Conservation (phyloP, 2,329 filamentous ascomycete species). For the Pseudocercospora macadamiae region DNA sequence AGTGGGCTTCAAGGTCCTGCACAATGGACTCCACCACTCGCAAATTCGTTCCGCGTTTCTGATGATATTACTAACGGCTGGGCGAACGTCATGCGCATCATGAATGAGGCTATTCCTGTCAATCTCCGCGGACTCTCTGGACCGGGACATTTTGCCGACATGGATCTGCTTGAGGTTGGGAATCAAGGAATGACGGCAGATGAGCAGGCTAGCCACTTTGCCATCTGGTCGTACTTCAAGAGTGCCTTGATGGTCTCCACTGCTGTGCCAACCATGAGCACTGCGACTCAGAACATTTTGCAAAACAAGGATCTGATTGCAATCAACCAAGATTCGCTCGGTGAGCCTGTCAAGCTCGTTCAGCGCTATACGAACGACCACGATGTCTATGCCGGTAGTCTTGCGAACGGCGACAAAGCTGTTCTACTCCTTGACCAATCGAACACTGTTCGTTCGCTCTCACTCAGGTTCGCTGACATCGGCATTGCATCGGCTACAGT, state of each 20-base stretch:
- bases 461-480: slow-evolving; percentile 37
- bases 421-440: slow-evolving; percentile 44
- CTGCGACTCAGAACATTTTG: slow-evolving; percentile 33
- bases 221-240: slow-evolving; percentile 38
- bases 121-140: slow-evolving; percentile 31
- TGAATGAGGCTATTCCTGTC: slow-evolving; percentile 36
- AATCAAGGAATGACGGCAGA: slow-evolving; percentile 34
- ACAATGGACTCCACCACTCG: slow-evolving; percentile 35
- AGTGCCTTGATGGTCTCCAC: slow-evolving; percentile 34
- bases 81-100: slow-evolving; percentile 35
- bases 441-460: slow-evolving; percentile 38
- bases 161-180: slow-evolving; percentile 37
- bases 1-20: slow-evolving; percentile 35
- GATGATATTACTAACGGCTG: slow-evolving; percentile 38
- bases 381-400: slow-evolving; percentile 44
- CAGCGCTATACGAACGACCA: slow-evolving; percentile 44
- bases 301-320: slow-evolving; percentile 59
- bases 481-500: slow-evolving; percentile 41
- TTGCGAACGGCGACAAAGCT: slow-evolving; percentile 40
- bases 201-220: slow-evolving; percentile 36
- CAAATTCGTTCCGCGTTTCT: slow-evolving; percentile 36
- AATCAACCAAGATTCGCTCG: slow-evolving; percentile 61
- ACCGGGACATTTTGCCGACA: slow-evolving; percentile 34
- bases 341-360: slow-evolving; percentile 55
- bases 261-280: slow-evolving; percentile 21